Percentiles rank a stretch among this genome's conserved stretches.
Evolutionary conservation across 148 eudicot species (phyloP).

Genomic region (Chenopodium suecicum): DNA sequence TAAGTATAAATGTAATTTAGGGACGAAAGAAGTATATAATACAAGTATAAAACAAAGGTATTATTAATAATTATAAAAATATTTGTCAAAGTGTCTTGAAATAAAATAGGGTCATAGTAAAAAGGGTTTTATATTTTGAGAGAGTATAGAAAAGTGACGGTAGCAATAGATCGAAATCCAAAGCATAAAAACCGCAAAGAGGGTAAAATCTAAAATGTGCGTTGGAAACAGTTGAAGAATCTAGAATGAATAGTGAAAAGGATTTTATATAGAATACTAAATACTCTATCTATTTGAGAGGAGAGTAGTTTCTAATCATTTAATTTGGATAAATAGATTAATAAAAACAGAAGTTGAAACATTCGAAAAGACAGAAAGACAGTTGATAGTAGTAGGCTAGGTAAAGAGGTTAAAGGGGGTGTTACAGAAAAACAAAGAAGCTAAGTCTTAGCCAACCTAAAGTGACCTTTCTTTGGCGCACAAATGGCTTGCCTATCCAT

Average conservation of each 20-base stretch:
- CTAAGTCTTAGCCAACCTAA: slow-evolving; percentile 16
- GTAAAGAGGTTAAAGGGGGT: not conserved
- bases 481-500: slow-evolving; percentile 15
- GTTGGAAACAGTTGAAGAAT: slow-evolving; percentile 29
- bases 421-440: not conserved
- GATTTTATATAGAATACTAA: not conserved
- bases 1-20: too few relatives aligned
- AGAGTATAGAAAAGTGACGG: too few relatives aligned
- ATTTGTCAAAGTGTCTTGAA: too few relatives aligned
- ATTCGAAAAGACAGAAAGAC: slow-evolving; percentile 36
- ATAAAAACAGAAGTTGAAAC: slow-evolving; percentile 10
- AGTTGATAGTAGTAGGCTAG: not conserved
- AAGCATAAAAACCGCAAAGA: not conserved
- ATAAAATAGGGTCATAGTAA: too few relatives aligned
- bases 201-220: not conserved
- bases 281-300: not conserved
- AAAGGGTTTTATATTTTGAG: too few relatives aligned
- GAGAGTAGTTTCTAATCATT: not conserved
- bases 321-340: not conserved
- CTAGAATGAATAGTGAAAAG: slow-evolving; percentile 10
- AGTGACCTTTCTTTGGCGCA: not conserved
- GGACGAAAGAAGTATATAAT: too few relatives aligned
- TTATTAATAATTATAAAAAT: too few relatives aligned
- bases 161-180: not conserved
- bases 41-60: too few relatives aligned